Percentiles rank a stretch among this genome's conserved stretches.
Evolutionary conservation across 2,329 filamentous ascomycete genomes (phyloP).

Genomic region (Stemphylium beticola): DNA sequence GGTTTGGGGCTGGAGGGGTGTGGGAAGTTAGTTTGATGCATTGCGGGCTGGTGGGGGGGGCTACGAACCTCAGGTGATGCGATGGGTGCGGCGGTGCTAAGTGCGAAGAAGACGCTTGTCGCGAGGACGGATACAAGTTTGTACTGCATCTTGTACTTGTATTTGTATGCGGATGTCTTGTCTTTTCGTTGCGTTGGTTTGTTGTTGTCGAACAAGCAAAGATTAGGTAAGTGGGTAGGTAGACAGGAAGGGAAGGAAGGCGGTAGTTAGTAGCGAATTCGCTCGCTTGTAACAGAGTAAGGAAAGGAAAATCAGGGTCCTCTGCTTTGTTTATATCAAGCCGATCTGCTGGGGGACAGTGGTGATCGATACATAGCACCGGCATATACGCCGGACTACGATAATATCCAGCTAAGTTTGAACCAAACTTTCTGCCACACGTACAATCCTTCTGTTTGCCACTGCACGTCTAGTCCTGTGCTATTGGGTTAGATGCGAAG

Average conservation of each 20-base stretch:
- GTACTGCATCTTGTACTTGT: conserved; percentile 40
- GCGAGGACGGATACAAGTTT: conserved; percentile 35
- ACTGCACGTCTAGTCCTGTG: not conserved
- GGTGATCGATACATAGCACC: conserved; percentile 8
- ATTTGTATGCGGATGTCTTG: not conserved
- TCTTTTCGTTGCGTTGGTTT: not conserved
- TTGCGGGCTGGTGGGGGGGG: not conserved
- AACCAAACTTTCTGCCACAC: conserved; percentile 8
- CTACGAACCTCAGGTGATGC: conserved; percentile 27
- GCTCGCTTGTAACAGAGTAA: not conserved
- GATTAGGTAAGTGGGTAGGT: not conserved
- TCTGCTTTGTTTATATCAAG: not conserved
- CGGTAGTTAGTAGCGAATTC: not conserved
- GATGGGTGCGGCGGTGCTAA: conserved; percentile 32
- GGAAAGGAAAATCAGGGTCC: not conserved
- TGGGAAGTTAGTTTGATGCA: not conserved
- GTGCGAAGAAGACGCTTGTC: conserved; percentile 29
- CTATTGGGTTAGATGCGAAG: not conserved
- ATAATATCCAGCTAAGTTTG: conserved; percentile 14
- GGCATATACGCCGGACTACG: not conserved
- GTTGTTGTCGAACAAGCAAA: not conserved
- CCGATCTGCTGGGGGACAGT: not conserved
- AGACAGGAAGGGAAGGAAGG: not conserved
- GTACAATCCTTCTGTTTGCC: conserved; percentile 10
- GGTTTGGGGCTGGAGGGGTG: conserved; percentile 2